phyloP scores from a whole-genome alignment of 148 eudicot genomes.

The Diospyros kaki region DNA sequence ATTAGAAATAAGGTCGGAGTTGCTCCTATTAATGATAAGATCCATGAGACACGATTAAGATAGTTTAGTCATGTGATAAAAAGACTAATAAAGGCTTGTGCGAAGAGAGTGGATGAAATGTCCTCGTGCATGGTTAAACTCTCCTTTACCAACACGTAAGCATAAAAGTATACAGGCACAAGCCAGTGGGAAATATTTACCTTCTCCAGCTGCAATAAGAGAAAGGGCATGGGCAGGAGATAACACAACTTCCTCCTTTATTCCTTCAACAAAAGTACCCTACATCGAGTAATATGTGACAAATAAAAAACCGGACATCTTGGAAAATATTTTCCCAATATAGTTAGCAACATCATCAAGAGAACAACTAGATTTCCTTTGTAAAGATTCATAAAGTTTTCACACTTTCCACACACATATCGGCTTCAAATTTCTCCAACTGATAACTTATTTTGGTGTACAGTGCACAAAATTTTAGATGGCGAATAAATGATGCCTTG shows the following conservation, averaged over 20 bases:
- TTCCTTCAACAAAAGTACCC: slow-evolving; percentile 96
- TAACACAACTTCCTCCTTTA: slow-evolving; percentile 95
- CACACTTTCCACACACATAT: neutral
- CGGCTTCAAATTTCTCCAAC: neutral
- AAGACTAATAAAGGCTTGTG: no score
- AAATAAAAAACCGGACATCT: neutral
- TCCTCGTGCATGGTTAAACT: no score
- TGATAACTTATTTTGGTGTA: neutral
- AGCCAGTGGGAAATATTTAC: slow-evolving; percentile 29
- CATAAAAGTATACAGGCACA: neutral
- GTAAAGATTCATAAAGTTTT: neutral
- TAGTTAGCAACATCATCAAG: neutral
- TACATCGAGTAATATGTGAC: slow-evolving; percentile 30
- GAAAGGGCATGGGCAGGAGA: slow-evolving; percentile 99
- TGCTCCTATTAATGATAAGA: no score
- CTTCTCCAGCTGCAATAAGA: slow-evolving; percentile 99
- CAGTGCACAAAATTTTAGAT: neutral
- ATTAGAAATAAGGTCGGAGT: no score
- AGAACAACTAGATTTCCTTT: neutral
- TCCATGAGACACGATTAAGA: no score
- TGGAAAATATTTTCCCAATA: neutral
- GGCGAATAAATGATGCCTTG: neutral
- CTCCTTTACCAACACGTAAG: neutral
- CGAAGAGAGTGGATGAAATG: no score
- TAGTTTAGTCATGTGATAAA: no score